Percentiles rank a stretch among this genome's conserved stretches.
These are phyloP conservation scores for Colletotrichum sp. DNA, from an alignment of 2,329 filamentous ascomycete species.

Conservation along the genomic window DNA sequence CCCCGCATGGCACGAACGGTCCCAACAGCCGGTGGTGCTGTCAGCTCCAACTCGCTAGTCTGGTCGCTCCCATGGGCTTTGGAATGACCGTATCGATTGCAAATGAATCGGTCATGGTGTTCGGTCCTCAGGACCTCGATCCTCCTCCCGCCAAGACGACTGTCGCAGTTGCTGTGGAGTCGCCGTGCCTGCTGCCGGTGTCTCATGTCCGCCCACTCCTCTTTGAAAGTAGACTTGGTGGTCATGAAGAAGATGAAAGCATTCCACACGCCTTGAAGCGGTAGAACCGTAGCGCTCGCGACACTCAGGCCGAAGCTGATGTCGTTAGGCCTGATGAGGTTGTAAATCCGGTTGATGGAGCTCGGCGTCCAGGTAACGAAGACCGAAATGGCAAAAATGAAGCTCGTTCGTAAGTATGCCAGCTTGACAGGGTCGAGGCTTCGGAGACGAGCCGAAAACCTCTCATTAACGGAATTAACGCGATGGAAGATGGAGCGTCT, in stretches of 20 bases:
- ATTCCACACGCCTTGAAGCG: slow-evolving; percentile 83
- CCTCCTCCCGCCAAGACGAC: not conserved
- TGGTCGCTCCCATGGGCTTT: slow-evolving; percentile 17
- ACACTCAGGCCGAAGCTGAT: slow-evolving; percentile 70
- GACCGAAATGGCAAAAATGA: slow-evolving; percentile 65
- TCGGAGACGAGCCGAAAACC: slow-evolving; percentile 35
- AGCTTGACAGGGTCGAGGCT: slow-evolving; percentile 62
- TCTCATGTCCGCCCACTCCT: slow-evolving; percentile 27
- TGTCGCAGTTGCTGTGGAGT: slow-evolving; percentile 1
- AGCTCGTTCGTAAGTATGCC: slow-evolving; percentile 64
- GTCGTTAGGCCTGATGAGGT: slow-evolving; percentile 58
- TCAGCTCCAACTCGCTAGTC: slow-evolving; percentile 18
- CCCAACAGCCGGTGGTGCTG: not conserved
- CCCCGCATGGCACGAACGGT: slow-evolving; percentile 10
- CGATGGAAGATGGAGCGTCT: slow-evolving; percentile 18
- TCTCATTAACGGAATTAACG: slow-evolving; percentile 23
- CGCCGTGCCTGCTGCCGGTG: not conserved
- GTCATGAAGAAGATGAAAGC: slow-evolving; percentile 76
- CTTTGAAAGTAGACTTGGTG: slow-evolving; percentile 50
- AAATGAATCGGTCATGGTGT: not conserved
- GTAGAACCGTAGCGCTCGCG: slow-evolving; percentile 72
- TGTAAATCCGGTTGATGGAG: slow-evolving; percentile 76
- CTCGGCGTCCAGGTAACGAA: slow-evolving; percentile 69
- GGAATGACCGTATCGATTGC: not conserved
- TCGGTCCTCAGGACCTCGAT: not conserved